Evolutionary conservation across 129 eudicot genomes (phyloP).

Genomic region (Flaveria brownii): DNA sequence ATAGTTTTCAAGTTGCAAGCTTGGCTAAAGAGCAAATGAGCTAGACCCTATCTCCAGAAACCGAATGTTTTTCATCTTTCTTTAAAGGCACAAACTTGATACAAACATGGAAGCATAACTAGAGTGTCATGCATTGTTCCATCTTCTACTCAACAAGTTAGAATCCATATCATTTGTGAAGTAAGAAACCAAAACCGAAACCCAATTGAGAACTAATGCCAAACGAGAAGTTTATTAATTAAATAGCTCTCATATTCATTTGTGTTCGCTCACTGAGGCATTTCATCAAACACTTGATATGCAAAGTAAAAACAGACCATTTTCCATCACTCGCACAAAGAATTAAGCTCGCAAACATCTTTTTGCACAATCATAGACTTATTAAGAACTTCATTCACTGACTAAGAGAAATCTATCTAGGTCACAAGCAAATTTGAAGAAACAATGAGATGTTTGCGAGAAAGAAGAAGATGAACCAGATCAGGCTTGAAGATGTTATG

Average conservation of each 20-base stretch:
- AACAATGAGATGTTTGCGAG: background rate
- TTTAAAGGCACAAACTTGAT: conserved; percentile 1
- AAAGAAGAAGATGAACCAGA: conserved; percentile 42
- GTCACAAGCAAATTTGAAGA: conserved; percentile 16
- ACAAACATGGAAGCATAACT: background rate
- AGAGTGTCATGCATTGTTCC: background rate
- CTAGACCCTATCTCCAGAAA: background rate
- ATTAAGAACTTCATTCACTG: background rate
- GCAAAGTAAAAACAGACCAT: conserved; percentile 5
- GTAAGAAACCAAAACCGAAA: background rate
- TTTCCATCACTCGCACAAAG: background rate
- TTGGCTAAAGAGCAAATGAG: background rate
- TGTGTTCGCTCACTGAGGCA: conserved; percentile 15
- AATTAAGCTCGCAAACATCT: background rate
- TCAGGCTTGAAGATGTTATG: conserved; percentile 78
- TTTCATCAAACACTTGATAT: conserved; percentile 36
- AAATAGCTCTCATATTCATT: background rate
- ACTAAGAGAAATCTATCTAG: background rate
- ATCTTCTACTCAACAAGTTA: too few species aligned
- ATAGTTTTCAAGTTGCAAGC: background rate
- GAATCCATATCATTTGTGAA: background rate
- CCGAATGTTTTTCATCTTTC: background rate
- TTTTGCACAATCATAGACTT: background rate
- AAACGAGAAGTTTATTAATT: background rate
- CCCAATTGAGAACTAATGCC: background rate